A percentile compares a stretch with the other conserved stretches of the same genome.
These are phyloP conservation scores for Trichoderma sp. DNA, from an alignment of 2,329 filamentous ascomycete genomes.

Conservation along the genomic window DNA sequence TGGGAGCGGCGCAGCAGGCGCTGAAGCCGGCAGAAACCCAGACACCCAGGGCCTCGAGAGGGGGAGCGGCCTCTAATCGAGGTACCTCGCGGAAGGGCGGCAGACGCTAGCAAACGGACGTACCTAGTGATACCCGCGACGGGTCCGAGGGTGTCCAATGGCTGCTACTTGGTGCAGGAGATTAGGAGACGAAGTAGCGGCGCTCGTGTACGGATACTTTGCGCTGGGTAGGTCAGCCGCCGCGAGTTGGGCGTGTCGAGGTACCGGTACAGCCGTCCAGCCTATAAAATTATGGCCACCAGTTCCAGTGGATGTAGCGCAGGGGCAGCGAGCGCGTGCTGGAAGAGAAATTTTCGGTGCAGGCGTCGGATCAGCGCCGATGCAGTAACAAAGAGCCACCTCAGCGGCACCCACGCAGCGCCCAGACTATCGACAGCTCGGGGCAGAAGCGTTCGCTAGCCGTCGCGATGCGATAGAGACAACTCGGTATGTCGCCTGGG, in stretches of 20 bases:
- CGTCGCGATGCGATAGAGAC: constrained; percentile 18
- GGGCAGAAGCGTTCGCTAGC: constrained; percentile 17
- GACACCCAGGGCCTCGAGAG: neutral
- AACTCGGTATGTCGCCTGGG: constrained; percentile 18
- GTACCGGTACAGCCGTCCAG: constrained; percentile 7
- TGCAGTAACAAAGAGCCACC: constrained; percentile 16
- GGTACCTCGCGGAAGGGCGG: constrained; percentile 1
- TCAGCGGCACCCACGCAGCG: constrained; percentile 16
- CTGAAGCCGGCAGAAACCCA: constrained; percentile 16
- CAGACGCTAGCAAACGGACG: constrained; percentile 14
- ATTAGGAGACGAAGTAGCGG: constrained; percentile 4
- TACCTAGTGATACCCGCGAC: constrained; percentile 16
- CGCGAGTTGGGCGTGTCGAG: neutral
- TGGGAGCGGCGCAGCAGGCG: constrained; percentile 14
- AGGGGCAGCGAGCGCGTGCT: constrained; percentile 17
- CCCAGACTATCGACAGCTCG: constrained; percentile 7
- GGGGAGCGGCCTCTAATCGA: neutral
- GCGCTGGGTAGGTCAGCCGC: neutral
- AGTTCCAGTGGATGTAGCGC: constrained; percentile 18
- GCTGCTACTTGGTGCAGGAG: constrained; percentile 8
- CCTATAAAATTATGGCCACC: neutral
- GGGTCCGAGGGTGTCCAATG: constrained; percentile 9
- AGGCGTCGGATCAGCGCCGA: constrained; percentile 20
- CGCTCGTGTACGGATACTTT: constrained; percentile 11
- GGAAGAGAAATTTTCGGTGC: constrained; percentile 36